Base-by-base conservation (phyloP, 2,329 filamentous ascomycete genomes). In the Pseudogymnoascus sp. region DNA sequence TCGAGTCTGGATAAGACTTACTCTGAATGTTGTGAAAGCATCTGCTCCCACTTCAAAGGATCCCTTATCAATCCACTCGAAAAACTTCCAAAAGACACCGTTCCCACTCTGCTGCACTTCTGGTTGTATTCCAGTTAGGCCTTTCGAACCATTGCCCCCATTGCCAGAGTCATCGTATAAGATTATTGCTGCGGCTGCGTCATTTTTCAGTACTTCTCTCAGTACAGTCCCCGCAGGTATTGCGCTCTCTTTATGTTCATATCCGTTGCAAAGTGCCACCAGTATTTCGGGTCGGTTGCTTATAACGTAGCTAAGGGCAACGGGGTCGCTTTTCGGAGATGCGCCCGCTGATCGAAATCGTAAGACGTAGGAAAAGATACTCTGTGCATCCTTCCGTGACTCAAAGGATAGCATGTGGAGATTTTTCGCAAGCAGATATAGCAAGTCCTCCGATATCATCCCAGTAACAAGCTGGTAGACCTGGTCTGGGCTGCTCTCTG, bases 11-110 rank as follows among this genome's bases (percentile, higher is more conserved):
- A 6, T 51, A 25, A 3, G 36, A 67, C 84, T 70, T 82, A 96
- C 91, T 74, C 93, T 84, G 76, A 99, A 99, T 4, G 93, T 97
- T 63, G 92, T 96, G 74, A 99, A 99, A 1, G 94, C 93, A 79
- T 99, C 94, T 33, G 94, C 93, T 70, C 92, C 92, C 67, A 97
- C 91, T 78, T 99, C 94, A 71, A 99, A 99, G 31, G 90, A 92
- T 68, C 92, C 91, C 76, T 91, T 91, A 77, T 97, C 92, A 70
- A 99, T 96, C 91, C 93, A 99, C 65, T 89, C 86, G 72, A 99
- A 97, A 77, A 97, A 97, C 55, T 85, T 88, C 94, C 94, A 99
- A 74, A 99, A 97, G 1, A 97, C 86, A 2, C 93, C 93, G 48
- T 86, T 83, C 10, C 92, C 92, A 55, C 84, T 88, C 69, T 94